Percentiles rank a stretch among this genome's conserved stretches.
Conservation (phyloP, 441 rosid genomes). For the Arabidopsis hybrid region DNA sequence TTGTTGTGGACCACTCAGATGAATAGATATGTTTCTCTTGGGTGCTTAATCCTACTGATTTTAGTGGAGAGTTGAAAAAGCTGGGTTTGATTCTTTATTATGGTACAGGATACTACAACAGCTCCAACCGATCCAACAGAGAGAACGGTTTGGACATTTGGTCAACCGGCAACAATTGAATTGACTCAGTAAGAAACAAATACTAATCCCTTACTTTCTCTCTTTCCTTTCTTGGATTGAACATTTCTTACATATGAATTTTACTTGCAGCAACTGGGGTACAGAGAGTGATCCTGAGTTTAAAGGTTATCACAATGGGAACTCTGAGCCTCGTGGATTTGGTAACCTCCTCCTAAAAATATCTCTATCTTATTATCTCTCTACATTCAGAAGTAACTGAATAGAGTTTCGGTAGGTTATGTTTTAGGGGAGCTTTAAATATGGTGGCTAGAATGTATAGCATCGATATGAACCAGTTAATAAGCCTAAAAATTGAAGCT, state of each 20-base stretch:
- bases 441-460: conserved; percentile 2
- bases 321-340: conserved; percentile 92
- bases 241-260: conserved; percentile 36
- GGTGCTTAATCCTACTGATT: neutral
- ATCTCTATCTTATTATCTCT: conserved; percentile 20
- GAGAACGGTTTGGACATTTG: conserved; percentile 85
- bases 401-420: neutral
- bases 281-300: conserved; percentile 90
- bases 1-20: neutral
- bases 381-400: neutral
- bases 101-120: conserved; percentile 64
- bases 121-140: conserved; percentile 78
- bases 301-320: conserved; percentile 93
- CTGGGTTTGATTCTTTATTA: conserved; percentile 9
- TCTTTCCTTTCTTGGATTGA: conserved; percentile 5
- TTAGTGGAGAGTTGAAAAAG: conserved; percentile 11
- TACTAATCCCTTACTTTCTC: conserved; percentile 3
- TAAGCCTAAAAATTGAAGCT: neutral
- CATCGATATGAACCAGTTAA: neutral
- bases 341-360: conserved; percentile 50
- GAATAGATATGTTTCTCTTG: neutral
- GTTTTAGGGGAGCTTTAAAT: neutral
- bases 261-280: conserved; percentile 83
- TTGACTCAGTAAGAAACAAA: conserved; percentile 68
- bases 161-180: conserved; percentile 81